phyloP scores from a whole-genome alignment of 345 rosid genomes.

The Crucihimalaya himalaica region DNA sequence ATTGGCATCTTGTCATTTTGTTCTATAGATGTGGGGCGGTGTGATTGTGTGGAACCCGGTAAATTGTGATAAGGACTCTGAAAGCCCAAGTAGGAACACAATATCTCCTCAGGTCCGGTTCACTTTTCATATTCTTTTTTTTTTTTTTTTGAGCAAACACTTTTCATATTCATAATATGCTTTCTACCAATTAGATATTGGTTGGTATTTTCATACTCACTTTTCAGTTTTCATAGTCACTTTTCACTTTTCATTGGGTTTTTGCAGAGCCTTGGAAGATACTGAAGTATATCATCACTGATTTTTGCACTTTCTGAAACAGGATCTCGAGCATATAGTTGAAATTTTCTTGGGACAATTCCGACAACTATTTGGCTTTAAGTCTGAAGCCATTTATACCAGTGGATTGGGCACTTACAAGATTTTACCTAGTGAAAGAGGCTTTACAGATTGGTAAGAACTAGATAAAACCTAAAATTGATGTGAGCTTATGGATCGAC shows the following conservation, averaged over 20 bases:
- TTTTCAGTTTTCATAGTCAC: neutral
- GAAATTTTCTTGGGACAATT: constrained; percentile 94
- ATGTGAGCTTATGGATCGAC: constrained; percentile 9
- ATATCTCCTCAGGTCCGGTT: constrained; percentile 63
- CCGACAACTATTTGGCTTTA: constrained; percentile 84
- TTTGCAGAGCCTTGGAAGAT: constrained; percentile 17
- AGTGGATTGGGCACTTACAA: constrained; percentile 63
- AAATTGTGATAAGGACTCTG: constrained; percentile 54
- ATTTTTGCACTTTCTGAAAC: constrained; percentile 40
- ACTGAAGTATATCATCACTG: constrained; percentile 13
- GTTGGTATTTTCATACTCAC: neutral
- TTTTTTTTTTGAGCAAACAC: too few relatives aligned
- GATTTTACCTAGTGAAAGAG: constrained; percentile 73
- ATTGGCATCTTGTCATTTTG: constrained; percentile 1
- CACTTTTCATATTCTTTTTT: neutral
- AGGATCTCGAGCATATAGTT: constrained; percentile 77
- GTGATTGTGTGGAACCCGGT: constrained; percentile 80
- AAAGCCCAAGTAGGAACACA: constrained; percentile 45
- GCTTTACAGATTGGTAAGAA: constrained; percentile 87
- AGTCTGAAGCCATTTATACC: constrained; percentile 53
- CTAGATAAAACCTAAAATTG: neutral
- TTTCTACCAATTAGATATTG: neutral
- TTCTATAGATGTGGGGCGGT: constrained; percentile 95
- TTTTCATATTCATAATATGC: constrained; percentile 3
- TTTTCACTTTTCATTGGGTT: neutral